Evolutionary conservation across 2,329 filamentous ascomycete genomes (phyloP), one percentile per base, ranked within the genome.

Genomic region (Exophiala lecanii-corni): DNA sequence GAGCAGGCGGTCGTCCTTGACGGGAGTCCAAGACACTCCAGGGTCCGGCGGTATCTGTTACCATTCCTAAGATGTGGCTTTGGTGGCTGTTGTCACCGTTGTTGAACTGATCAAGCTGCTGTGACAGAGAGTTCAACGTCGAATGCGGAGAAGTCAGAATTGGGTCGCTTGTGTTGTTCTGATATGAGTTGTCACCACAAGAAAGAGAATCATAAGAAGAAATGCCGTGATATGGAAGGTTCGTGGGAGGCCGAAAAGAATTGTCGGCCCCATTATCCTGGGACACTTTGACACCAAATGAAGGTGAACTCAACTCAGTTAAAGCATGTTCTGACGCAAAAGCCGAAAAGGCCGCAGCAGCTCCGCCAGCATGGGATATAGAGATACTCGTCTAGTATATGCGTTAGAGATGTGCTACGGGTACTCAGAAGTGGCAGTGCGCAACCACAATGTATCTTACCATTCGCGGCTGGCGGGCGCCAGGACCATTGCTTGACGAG

Each of bases 281-380:
- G 25, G 32, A 17, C 18, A 42, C 37, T 16, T 21, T 9, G 35
- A 51, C 45, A 28, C n/a, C 45, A 32, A 39, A 28, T 26, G 48
- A 45, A 32, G 36, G 34, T 34, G 42, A 33, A 36, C 46, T 45
- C 13, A 49, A 18, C n/a, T 43, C 49, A 16, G 39, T 46, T 45
- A 47, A 42, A 34, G 40, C 49, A 43, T 42, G 25, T 25, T 46
- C 43, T 37, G 45, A 36, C 12, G 35, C 32, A 32, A 43, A 41
- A 39, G 49, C 42, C 41, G 49, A 40, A 35, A 36, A 21, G 6
- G 33, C 17, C 25, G 30, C 42, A 33, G 45, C 37, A 21, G 49
- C 45, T 28, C 49, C 35, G 39, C 45, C 49, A 38, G 46, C 36
- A 26, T 51, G 45, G 13, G 39, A 39, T 39, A 44, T 33, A 35